Evolutionary conservation across 805 yeast genomes (phyloP).

Genomic region (Pichia cephalocereana): DNA sequence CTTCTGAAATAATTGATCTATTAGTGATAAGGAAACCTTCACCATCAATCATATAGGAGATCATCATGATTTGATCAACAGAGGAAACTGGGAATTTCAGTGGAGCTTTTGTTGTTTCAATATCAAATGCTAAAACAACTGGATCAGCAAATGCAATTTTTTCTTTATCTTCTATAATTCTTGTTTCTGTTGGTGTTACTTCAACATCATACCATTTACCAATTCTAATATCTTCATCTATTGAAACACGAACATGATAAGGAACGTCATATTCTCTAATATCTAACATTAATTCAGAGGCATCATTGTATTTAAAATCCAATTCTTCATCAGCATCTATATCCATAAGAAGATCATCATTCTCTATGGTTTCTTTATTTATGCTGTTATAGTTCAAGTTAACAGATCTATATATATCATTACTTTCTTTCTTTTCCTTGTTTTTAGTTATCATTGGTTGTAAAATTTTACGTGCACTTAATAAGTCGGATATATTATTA

Average conservation of each 20-base stretch:
- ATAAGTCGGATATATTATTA: conserved; percentile 63
- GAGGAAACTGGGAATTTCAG: conserved; percentile 90
- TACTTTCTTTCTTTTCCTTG: conserved; percentile 47
- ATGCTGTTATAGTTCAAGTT: conserved; percentile 30
- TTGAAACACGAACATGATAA: conserved; percentile 91
- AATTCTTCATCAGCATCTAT: conserved; percentile 12
- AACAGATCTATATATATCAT: conserved; percentile 57
- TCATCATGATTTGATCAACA: conserved; percentile 95
- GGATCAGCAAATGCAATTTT: conserved; percentile 96
- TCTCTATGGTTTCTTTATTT: conserved; percentile 24
- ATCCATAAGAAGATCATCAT: conserved; percentile 23
- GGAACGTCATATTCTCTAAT: conserved; percentile 95
- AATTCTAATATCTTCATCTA: conserved; percentile 76
- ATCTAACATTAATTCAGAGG: conserved; percentile 63
- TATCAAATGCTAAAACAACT: conserved; percentile 92
- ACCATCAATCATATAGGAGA: conserved; percentile 98
- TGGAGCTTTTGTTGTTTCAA: conserved; percentile 95
- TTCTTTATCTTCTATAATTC: conserved; percentile 51
- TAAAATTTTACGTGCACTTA: conserved; percentile 62
- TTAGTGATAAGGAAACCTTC: conserved; percentile 92
- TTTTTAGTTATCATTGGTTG: conserved; percentile 67
- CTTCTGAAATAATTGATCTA: conserved; percentile 87
- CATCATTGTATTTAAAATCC: conserved; percentile 32
- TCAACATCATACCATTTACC: conserved; percentile 93
- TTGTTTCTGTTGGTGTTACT: conserved; percentile 47